phyloP scores from a whole-genome alignment of 2,329 filamentous ascomycete species.

The Chaetomiaceae sp. region DNA sequence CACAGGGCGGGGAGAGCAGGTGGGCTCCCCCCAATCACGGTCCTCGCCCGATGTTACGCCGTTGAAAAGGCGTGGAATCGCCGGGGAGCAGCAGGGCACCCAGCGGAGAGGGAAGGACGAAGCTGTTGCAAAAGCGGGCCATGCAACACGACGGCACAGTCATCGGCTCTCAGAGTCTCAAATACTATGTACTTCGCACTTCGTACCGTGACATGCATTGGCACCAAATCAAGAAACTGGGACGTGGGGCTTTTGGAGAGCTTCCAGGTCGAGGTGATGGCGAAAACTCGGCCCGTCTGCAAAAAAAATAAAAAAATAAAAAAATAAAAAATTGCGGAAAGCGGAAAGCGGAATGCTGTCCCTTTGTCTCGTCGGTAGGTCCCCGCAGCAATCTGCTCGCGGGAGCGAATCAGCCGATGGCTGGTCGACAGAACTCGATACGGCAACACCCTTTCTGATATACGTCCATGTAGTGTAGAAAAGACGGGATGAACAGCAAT shows the following conservation, averaged over 20 bases:
- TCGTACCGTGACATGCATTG: too few species aligned
- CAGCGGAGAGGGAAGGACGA: neutral
- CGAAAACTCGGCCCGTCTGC: neutral
- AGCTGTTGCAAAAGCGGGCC: constrained; percentile 3
- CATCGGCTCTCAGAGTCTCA: too few species aligned
- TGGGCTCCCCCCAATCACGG: constrained; percentile 9
- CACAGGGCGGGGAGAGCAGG: constrained; percentile 9
- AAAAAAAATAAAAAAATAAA: too few species aligned
- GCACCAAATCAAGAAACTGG: constrained; percentile 2
- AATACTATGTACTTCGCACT: too few species aligned
- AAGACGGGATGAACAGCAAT: constrained; percentile 14
- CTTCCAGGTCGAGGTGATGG: neutral
- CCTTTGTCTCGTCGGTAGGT: neutral
- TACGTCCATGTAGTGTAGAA: constrained; percentile 5
- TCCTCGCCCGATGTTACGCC: constrained; percentile 25
- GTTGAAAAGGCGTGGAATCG: constrained; percentile 18
- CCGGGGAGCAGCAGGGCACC: neutral
- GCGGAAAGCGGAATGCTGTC: neutral
- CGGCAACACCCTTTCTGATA: too few species aligned
- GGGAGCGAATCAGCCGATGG: constrained; percentile 26
- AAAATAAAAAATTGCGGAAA: too few species aligned
- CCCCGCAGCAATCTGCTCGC: constrained; percentile 7
- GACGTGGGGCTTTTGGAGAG: neutral
- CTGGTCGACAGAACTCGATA: constrained; percentile 9
- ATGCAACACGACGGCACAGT: constrained; percentile 18